Conservation (phyloP, 495 filamentous ascomycete genomes). For the Saxophila tyrrhenica region DNA sequence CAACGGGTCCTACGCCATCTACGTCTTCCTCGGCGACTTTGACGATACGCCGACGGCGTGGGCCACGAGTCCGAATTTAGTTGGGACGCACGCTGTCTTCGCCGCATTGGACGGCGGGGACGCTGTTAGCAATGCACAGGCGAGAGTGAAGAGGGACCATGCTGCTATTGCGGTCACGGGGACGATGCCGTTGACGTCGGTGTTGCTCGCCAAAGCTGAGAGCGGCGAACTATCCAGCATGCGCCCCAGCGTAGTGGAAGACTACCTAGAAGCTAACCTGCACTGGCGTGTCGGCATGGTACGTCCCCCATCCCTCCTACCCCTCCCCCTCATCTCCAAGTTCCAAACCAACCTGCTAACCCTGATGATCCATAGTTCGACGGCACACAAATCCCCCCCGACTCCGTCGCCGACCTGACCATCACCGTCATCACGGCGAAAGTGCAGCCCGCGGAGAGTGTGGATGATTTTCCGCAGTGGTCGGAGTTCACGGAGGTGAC, state of each 20-base stretch:
- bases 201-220: constrained; percentile 34
- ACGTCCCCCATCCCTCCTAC: no score
- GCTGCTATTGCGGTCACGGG: constrained; percentile 33
- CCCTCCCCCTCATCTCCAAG: no score
- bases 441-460: constrained; percentile 13
- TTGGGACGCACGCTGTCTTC: constrained; percentile 48
- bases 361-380: constrained; percentile 21
- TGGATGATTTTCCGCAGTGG: constrained; percentile 19
- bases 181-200: constrained; percentile 46
- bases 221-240: constrained; percentile 34
- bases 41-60: constrained; percentile 36
- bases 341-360: background rate
- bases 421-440: constrained; percentile 29
- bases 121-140: constrained; percentile 1
- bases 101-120: constrained; percentile 1
- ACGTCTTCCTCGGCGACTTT: constrained; percentile 47
- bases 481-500: constrained; percentile 11
- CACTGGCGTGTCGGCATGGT: constrained; percentile 30
- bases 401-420: constrained; percentile 26
- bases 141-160: background rate
- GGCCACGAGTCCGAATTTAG: constrained; percentile 31
- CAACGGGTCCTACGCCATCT: constrained; percentile 43
- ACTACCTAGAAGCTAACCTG: constrained; percentile 37
- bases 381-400: constrained; percentile 20
- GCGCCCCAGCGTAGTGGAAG: constrained; percentile 30